phyloP scores from a whole-genome alignment of 129 eudicot genomes.

The Scalesia atractyloides region DNA sequence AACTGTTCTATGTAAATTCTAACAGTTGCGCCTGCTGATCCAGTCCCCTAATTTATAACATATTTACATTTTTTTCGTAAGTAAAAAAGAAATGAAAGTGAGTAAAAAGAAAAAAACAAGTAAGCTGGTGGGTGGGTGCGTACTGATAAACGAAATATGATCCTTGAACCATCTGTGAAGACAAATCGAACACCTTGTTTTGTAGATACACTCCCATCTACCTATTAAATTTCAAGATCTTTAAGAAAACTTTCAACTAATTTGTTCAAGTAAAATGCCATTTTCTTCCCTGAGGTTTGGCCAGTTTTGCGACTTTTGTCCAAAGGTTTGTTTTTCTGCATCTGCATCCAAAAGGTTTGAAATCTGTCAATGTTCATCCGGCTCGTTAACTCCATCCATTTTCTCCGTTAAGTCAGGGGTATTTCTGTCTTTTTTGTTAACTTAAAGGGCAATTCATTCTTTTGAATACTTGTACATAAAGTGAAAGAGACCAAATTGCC shows the following conservation, averaged over 20 bases:
- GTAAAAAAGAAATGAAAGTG: background rate
- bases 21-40: constrained; percentile 97
- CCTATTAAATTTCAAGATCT: constrained; percentile 44
- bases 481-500: too few relatives aligned
- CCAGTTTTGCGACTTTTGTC: too few relatives aligned
- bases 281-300: too few relatives aligned
- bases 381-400: too few relatives aligned
- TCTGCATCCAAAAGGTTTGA: too few relatives aligned
- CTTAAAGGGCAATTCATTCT: too few relatives aligned
- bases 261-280: background rate
- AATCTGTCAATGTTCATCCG: too few relatives aligned
- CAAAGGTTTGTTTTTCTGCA: too few relatives aligned
- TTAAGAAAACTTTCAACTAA: background rate
- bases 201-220: constrained; percentile 89
- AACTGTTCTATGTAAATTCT: constrained; percentile 91
- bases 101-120: background rate
- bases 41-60: constrained; percentile 64
- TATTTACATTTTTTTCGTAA: background rate
- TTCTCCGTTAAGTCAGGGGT: too few relatives aligned
- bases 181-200: constrained; percentile 98
- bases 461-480: too few relatives aligned
- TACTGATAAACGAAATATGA: constrained; percentile 93
- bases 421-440: too few relatives aligned
- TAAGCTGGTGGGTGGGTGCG: background rate
- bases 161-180: constrained; percentile 95